Percentiles rank a stretch among this genome's conserved stretches.
Conservation (phyloP, 2,329 filamentous ascomycete genomes). For the Aspergillus sp. region DNA sequence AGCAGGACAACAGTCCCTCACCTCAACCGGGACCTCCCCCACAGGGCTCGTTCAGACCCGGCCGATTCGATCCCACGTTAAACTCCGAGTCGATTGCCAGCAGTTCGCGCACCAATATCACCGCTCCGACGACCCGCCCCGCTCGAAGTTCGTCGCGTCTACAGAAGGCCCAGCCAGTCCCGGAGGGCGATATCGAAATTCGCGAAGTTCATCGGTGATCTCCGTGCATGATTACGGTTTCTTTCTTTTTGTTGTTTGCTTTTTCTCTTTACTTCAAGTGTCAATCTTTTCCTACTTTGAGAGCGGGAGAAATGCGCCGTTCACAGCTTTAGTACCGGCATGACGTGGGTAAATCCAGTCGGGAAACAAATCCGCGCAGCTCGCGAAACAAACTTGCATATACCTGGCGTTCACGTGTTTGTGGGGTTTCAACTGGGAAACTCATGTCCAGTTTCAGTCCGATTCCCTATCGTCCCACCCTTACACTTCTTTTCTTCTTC, state of each 20-base stretch:
- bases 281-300: neutral
- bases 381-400: conserved; percentile 8
- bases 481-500: neutral
- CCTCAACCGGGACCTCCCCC: conserved; percentile 13
- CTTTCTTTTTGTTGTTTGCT: conserved; percentile 1
- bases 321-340: neutral
- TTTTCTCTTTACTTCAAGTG: neutral
- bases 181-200: conserved; percentile 27
- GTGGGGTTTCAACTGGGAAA: conserved; percentile 3
- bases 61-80: conserved; percentile 13
- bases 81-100: conserved; percentile 29
- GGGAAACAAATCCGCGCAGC: neutral
- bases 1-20: conserved; percentile 18
- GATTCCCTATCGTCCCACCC: neutral
- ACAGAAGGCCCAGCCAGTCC: conserved; percentile 22
- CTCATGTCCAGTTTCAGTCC: conserved; percentile 4
- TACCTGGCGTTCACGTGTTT: conserved; percentile 8
- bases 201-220: conserved; percentile 26
- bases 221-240: neutral
- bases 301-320: neutral
- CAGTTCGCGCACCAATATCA: conserved; percentile 32
- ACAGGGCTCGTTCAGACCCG: conserved; percentile 17
- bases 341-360: neutral
- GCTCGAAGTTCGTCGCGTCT: conserved; percentile 23
- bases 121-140: conserved; percentile 17